Evolutionary conservation across 768 basidiomycete genomes (phyloP).

Genomic region (Scleroderma citrinum): DNA sequence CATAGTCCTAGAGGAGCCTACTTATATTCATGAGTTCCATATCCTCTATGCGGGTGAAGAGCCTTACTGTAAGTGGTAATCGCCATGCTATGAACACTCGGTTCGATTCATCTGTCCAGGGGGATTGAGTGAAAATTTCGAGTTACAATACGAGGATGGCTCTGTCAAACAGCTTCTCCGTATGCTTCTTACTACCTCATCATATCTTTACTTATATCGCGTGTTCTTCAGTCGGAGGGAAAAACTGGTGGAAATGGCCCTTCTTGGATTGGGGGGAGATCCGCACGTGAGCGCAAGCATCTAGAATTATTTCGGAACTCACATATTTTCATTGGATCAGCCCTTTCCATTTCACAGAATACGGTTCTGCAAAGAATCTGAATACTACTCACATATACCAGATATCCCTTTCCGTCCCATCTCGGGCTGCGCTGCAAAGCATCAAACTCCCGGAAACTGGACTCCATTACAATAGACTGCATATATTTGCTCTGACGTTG

Average conservation of each 20-base stretch:
- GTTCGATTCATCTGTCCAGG: slow-evolving; percentile 7
- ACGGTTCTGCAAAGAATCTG: slow-evolving; percentile 31
- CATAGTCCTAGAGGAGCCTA: slow-evolving; percentile 27
- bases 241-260: slow-evolving; percentile 42
- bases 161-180: slow-evolving; percentile 31
- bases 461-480: slow-evolving; percentile 30
- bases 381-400: slow-evolving; percentile 42
- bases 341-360: slow-evolving; percentile 39
- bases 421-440: slow-evolving; percentile 33
- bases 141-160: slow-evolving; percentile 33
- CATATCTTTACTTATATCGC: not conserved
- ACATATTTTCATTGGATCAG: slow-evolving; percentile 17
- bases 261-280: slow-evolving; percentile 39
- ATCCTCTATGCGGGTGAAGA: slow-evolving; percentile 43
- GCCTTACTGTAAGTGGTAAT: slow-evolving; percentile 21
- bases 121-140: slow-evolving; percentile 31
- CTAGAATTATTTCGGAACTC: not conserved
- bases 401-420: slow-evolving; percentile 39
- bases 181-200: slow-evolving; percentile 13
- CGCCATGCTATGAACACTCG: not conserved
- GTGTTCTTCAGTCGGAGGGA: slow-evolving; percentile 33
- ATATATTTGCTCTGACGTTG: slow-evolving; percentile 41
- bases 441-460: slow-evolving; percentile 37
- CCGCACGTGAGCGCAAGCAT: slow-evolving; percentile 30
- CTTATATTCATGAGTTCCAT: slow-evolving; percentile 42